Evolutionary conservation across 1,284 basidiomycete genomes (phyloP), one percentile per base, ranked within the genome.

Genomic region (Cronartium ribicola): DNA sequence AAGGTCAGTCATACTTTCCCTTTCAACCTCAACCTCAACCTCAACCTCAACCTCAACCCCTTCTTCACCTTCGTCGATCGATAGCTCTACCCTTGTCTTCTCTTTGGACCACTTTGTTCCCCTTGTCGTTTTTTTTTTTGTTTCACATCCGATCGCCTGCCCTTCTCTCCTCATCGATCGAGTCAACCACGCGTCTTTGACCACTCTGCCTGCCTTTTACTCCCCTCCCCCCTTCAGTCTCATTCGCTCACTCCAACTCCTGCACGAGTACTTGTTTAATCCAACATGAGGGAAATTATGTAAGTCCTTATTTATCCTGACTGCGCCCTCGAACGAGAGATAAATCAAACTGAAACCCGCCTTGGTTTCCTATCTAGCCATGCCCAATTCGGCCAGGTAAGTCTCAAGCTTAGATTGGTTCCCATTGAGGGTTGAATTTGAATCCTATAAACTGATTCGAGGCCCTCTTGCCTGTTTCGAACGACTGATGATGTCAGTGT

Each of bases 271-370:
- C 44, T 7, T 36, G 64, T 14, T 29, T 17, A 55, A 17, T 37
- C 22, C 41, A 72, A 29, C 39, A 72, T 72, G 70, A 72, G 70
- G 64, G 70, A 72, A 46, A 72, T 72, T 43, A 63, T 72, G 70
- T 72, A 72, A 22, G 70, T 51, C 60, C 14, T 6, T 4, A 37
- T 44, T 37, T 22, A 11, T n/a, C 46, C 37, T 7, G 11, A 44
- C 7, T 66, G 5, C 8, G 59, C 20, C 66, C 29, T 13, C 5
- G 5, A 2, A 51, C 36, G 44, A 14, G 41, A 17, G 29, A 57
- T 66, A 20, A 39, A 48, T 40, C 11, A 41, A 22, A 14, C 20
- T 39, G 10, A 22, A 6, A 7, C 10, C 17, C 36, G 10, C 4
- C 22, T 29, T 39, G 14, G 22, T 14, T 39, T 29, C 22, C 43